A percentile compares a stretch with the other conserved stretches of the same genome.
Conservation (phyloP, 2,329 filamentous ascomycete species). For the Penicillium capsulatum region DNA sequence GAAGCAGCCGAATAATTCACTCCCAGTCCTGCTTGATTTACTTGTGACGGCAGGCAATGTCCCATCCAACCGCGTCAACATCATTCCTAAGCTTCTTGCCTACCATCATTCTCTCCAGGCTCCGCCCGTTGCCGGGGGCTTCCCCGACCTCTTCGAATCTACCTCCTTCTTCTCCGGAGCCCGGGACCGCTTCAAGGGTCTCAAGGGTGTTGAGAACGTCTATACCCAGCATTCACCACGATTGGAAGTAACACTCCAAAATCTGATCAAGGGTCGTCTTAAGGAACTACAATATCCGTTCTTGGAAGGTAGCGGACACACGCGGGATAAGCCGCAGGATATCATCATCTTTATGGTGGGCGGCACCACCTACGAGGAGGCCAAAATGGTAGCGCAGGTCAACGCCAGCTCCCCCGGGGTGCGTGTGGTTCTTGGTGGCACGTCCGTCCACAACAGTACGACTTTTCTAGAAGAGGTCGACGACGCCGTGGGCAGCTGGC, state of each 20-base stretch:
- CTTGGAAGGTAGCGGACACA: conserved; percentile 79
- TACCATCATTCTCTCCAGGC: conserved; percentile 86
- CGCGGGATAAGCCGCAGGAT: conserved; percentile 92
- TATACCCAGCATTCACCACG: conserved; percentile 96
- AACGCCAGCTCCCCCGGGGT: conserved; percentile 88
- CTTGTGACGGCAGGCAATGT: conserved; percentile 80
- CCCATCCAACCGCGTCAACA: conserved; percentile 66
- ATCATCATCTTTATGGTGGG: conserved; percentile 93
- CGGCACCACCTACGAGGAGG: conserved; percentile 92
- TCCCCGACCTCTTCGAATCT: conserved; percentile 88
- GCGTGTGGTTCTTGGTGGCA: conserved; percentile 83
- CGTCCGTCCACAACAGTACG: conserved; percentile 78
- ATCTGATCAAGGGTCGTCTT: conserved; percentile 85
- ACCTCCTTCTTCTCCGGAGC: conserved; percentile 87
- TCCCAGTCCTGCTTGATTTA: conserved; percentile 81
- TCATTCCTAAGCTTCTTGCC: conserved; percentile 74
- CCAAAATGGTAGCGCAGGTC: conserved; percentile 90
- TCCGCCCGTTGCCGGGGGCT: conserved; percentile 68
- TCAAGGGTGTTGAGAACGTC: conserved; percentile 97
- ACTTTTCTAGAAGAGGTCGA: conserved; percentile 90
- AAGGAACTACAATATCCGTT: conserved; percentile 89
- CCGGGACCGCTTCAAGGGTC: conserved; percentile 80
- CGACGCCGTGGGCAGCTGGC: conserved; percentile 82
- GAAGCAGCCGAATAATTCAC: conserved; percentile 75
- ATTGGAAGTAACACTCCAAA: conserved; percentile 81